Evolutionary conservation across 129 eudicot species (phyloP).

Genomic region (Pittosporum tobira): DNA sequence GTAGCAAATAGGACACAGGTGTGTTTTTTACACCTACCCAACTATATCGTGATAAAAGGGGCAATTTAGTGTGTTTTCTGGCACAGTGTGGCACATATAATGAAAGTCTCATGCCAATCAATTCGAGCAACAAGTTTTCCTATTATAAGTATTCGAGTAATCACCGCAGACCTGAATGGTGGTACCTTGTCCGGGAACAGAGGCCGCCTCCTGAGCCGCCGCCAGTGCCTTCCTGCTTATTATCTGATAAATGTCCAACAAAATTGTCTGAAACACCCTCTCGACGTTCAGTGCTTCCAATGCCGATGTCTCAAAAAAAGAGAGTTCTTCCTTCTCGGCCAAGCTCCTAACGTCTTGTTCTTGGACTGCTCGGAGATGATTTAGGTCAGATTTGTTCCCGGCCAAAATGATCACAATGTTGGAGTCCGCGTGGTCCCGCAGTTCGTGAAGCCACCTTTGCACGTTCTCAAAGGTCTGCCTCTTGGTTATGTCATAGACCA

Average conservation of each 20-base stretch:
- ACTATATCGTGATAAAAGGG: too few relatives aligned
- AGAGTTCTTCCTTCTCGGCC: constrained; percentile 69
- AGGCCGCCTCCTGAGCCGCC: constrained; percentile 87
- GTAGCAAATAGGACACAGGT: too few relatives aligned
- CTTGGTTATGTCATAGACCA: constrained; percentile 84
- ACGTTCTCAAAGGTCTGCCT: constrained; percentile 74
- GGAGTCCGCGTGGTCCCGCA: constrained; percentile 90
- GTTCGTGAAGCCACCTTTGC: constrained; percentile 72
- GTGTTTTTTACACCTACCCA: too few relatives aligned
- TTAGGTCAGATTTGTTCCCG: constrained; percentile 76
- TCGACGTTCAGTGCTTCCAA: constrained; percentile 76
- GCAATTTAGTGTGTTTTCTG: too few relatives aligned
- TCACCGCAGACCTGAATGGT: constrained; percentile 72
- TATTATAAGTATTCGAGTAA: constrained; percentile 26
- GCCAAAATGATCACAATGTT: constrained; percentile 91
- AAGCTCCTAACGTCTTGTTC: constrained; percentile 52
- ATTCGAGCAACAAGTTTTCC: constrained; percentile 54
- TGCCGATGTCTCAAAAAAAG: constrained; percentile 89
- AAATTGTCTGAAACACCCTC: constrained; percentile 73
- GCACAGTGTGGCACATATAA: not conserved
- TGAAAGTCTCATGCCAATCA: not conserved
- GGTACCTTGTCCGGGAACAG: constrained; percentile 69
- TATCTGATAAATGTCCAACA: constrained; percentile 68
- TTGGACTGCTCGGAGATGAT: constrained; percentile 54
- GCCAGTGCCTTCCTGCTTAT: constrained; percentile 88